Conservation (phyloP, 768 basidiomycete genomes). For the Amanita inopinata region DNA sequence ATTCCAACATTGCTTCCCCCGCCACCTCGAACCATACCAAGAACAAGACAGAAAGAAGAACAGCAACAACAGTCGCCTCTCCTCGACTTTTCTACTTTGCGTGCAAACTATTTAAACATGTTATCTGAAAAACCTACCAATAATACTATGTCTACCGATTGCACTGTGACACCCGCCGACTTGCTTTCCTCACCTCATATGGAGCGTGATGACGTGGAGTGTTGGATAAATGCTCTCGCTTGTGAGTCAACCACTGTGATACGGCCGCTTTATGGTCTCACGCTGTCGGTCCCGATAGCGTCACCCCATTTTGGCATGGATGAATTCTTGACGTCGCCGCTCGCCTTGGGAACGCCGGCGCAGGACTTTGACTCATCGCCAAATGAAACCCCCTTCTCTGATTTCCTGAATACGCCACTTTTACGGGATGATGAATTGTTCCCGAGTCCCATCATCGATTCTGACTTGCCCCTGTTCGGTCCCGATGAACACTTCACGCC, state of each 20-base stretch:
- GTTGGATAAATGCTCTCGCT: conserved; percentile 10
- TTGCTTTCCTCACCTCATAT: conserved; percentile 15
- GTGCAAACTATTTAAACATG: conserved; percentile 64
- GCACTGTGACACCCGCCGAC: conserved; percentile 17
- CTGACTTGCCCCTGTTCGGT: conserved; percentile 19
- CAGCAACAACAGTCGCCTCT: conserved; percentile 21
- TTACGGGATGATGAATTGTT: conserved; percentile 18
- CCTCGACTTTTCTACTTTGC: conserved; percentile 39
- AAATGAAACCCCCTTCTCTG: conserved; percentile 25
- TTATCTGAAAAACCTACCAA: conserved; percentile 40
- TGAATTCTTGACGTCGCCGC: conserved; percentile 24
- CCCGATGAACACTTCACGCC: conserved; percentile 1
- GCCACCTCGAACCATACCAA: conserved; percentile 51
- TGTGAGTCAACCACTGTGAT: conserved; percentile 9
- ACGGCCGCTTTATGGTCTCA: conserved; percentile 13
- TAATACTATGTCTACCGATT: conserved; percentile 24
- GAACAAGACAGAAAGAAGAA: conserved; percentile 24
- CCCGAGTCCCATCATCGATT: conserved; percentile 18
- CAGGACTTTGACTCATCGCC: conserved; percentile 26
- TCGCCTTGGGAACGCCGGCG: conserved; percentile 13
- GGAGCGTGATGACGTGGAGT: conserved; percentile 16
- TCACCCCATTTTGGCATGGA: conserved; percentile 17
- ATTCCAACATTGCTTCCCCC: conserved; percentile 64
- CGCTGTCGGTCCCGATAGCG: conserved; percentile 11
- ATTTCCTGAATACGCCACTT: conserved; percentile 30